Base-by-base conservation (phyloP, 2,329 filamentous ascomycete genomes). In the Fusarium burgessii region DNA sequence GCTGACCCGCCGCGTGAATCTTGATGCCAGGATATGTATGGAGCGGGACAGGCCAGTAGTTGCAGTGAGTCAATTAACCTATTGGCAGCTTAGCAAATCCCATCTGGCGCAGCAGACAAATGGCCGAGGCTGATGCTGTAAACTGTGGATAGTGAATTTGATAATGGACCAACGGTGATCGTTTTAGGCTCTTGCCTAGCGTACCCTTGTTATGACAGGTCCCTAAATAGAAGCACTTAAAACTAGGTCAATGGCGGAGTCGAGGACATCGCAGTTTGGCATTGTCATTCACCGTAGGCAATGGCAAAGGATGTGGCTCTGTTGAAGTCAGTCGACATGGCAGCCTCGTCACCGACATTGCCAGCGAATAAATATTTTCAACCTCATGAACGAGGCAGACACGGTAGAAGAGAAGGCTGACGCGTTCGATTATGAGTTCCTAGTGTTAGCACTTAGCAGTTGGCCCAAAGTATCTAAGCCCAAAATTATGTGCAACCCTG, bases 221-320 rank as follows among this genome's bases (percentile, higher is more conserved):
- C 73, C 66, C 73, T 45, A 73, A 73, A 75, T 75, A 75, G 73
- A 58, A 75, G 51, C 63, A 58, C 58, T 40, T 47, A 49, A 41
- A 41, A 36, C 46, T 57, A 36, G 62, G 70, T 45, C 29, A 23
- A 66, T 51, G 72, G 72, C 68, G 66, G 55, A 62, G 62, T 57
- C 47, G 36, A 68, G 58, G 62, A 49, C 56, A 59, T 60, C 41
- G 57, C 58, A 55, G 51, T 47, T 61, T 46, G 46, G 25, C 55
- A 38, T 36, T 62, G 42, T 58, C 57, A 43, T 55, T 46, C 27
- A 55, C 38, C 17, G 27, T 32, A 74, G 55, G 52, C 72, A 57
- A 49, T 66, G 57, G 45, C 43, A 49, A 59, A 61, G 59, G 66
- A 59, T 58, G 69, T 74, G 71, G 73, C 58, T 58, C 43, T 58